phyloP scores from a whole-genome alignment of 345 rosid genomes.

The Theobroma cacao region DNA sequence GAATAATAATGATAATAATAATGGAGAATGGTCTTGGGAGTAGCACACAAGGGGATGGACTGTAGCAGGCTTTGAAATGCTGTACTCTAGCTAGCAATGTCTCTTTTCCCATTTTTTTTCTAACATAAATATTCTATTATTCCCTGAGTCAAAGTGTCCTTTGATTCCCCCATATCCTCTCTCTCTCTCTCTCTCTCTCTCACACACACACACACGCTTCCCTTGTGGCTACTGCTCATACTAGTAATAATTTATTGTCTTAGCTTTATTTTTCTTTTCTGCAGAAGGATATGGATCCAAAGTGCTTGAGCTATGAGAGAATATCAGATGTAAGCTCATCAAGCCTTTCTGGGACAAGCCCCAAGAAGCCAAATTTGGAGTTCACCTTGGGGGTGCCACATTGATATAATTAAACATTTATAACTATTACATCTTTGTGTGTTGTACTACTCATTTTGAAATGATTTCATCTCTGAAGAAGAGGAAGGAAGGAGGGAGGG shows the following conservation, averaged over 20 bases:
- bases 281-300: constrained; percentile 70
- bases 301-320: constrained; percentile 73
- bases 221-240: constrained; percentile 9
- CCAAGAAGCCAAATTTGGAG: constrained; percentile 89
- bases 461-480: constrained; percentile 28
- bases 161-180: constrained; percentile 26
- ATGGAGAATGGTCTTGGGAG: constrained; percentile 17
- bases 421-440: neutral
- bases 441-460: constrained; percentile 37
- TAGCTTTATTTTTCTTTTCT: neutral
- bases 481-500: constrained; percentile 5
- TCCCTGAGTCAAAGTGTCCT: constrained; percentile 46
- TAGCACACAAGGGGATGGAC: constrained; percentile 2
- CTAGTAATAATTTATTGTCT: neutral
- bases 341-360: constrained; percentile 66
- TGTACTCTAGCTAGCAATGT: constrained; percentile 10
- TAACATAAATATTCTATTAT: constrained; percentile 35
- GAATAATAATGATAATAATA: neutral
- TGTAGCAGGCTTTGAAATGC: constrained; percentile 35
- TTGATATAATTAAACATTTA: constrained; percentile 24
- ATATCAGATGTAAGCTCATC: constrained; percentile 80
- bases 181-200: no score
- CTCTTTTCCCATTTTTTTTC: constrained; percentile 12
- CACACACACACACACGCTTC: constrained; percentile 10
- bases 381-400: constrained; percentile 91